Conservation (phyloP, 2,329 filamentous ascomycete genomes). For the Penicillium glabrum region DNA sequence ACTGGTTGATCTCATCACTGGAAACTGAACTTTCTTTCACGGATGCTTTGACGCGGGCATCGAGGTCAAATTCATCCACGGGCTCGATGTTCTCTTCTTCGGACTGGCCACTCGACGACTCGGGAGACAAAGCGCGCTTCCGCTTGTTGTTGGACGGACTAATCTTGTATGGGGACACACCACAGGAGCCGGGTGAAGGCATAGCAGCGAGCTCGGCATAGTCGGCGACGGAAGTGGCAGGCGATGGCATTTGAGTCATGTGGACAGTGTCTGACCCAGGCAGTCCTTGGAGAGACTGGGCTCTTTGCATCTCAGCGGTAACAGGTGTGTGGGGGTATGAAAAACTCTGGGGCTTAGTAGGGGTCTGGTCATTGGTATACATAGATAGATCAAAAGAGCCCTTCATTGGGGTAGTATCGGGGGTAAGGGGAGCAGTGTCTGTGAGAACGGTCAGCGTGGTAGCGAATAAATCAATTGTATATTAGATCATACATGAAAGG, state of each 20-base stretch:
- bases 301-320: constrained; percentile 44
- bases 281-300: constrained; percentile 49
- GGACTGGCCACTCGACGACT: constrained; percentile 31
- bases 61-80: constrained; percentile 51
- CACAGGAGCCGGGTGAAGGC: constrained; percentile 27
- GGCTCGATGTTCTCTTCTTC: constrained; percentile 45
- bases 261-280: constrained; percentile 32
- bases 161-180: constrained; percentile 27
- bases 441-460: background rate
- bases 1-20: constrained; percentile 76
- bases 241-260: constrained; percentile 54
- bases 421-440: constrained; percentile 58
- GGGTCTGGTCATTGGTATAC: constrained; percentile 41
- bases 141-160: constrained; percentile 27
- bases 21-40: constrained; percentile 80
- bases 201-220: constrained; percentile 54
- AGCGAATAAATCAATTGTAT: background rate
- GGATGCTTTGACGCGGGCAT: constrained; percentile 59
- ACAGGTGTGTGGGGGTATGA: constrained; percentile 33
- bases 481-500: constrained; percentile 25
- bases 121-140: constrained; percentile 18
- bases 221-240: constrained; percentile 51
- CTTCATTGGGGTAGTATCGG: constrained; percentile 61
- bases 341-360: constrained; percentile 38
- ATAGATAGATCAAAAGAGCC: constrained; percentile 38